These are phyloP conservation scores for Talaromyces liani DNA, from an alignment of 495 filamentous ascomycete genomes.

Conservation along the genomic window DNA sequence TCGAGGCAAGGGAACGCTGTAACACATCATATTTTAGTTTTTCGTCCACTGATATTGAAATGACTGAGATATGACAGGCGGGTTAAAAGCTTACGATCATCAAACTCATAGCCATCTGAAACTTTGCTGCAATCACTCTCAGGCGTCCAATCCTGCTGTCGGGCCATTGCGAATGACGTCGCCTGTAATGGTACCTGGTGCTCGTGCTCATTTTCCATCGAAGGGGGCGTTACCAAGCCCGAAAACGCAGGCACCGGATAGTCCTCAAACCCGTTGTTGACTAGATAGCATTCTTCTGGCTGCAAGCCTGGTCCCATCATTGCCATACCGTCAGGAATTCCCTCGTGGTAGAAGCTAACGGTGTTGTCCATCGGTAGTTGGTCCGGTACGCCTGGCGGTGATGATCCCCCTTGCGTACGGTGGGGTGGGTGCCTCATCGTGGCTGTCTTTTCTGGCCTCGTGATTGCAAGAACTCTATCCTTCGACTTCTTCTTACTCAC, in stretches of 20 bases:
- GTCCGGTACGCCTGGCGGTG: neutral
- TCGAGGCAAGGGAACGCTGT: conserved; percentile 4
- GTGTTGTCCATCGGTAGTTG: neutral
- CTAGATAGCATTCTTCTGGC: neutral
- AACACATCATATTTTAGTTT: neutral
- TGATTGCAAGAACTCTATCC: neutral
- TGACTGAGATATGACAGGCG: neutral
- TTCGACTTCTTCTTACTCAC: conserved; percentile 3
- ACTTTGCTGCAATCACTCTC: neutral
- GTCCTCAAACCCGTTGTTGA: neutral
- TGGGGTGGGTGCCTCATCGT: neutral
- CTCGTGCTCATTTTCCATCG: conserved; percentile 1
- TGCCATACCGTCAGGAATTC: neutral
- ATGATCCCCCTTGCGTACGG: neutral
- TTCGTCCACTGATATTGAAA: neutral
- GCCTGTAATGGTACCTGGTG: neutral
- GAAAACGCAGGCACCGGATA: neutral
- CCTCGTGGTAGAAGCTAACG: neutral
- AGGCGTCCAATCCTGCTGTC: neutral
- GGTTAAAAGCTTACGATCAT: neutral
- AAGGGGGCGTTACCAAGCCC: conserved; percentile 4
- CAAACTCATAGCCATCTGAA: neutral
- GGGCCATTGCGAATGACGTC: neutral
- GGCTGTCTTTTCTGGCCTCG: neutral
- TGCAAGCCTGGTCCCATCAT: neutral